Percentiles rank a stretch among this genome's conserved stretches.
These are phyloP conservation scores for Fraxinus xanthoxyloides DNA, from an alignment of 305 asterid genomes.

Conservation along the genomic window DNA sequence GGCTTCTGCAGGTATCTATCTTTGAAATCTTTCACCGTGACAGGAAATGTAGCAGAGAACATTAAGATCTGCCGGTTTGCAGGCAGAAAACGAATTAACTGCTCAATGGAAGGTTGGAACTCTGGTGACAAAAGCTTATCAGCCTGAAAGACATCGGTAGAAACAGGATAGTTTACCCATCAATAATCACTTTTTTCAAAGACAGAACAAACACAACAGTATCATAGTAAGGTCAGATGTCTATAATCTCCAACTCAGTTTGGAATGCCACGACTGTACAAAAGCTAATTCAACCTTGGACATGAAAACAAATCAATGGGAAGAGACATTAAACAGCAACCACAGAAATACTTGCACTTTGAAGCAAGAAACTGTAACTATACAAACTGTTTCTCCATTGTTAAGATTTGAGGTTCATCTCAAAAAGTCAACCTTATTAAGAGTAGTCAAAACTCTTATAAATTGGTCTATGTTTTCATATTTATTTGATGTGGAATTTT, in stretches of 20 bases:
- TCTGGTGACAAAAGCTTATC: constrained; percentile 94
- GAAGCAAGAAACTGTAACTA: neutral
- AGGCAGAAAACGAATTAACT: constrained; percentile 64
- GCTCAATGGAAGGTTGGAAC: constrained; percentile 89
- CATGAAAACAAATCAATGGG: neutral
- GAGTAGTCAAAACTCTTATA: too few species aligned
- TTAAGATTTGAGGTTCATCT: too few species aligned
- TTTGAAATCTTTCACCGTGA: constrained; percentile 83
- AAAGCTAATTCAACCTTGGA: neutral
- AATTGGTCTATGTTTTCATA: too few species aligned
- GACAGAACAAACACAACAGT: constrained; percentile 5
- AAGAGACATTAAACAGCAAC: neutral
- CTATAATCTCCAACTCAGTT: neutral
- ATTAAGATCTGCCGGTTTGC: constrained; percentile 78
- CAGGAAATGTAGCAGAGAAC: constrained; percentile 96
- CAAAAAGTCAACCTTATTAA: too few species aligned
- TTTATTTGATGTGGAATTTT: too few species aligned
- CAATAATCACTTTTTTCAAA: constrained; percentile 8
- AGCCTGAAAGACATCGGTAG: constrained; percentile 57
- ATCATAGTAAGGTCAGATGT: neutral
- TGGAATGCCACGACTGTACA: constrained; percentile 11
- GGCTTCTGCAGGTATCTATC: constrained; percentile 77
- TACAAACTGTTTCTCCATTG: neutral
- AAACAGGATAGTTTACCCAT: constrained; percentile 11
- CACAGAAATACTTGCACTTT: neutral